These are phyloP conservation scores for Incumbomyces delicatus DNA, from an alignment of 2,329 filamentous ascomycete species.

Conservation along the genomic window DNA sequence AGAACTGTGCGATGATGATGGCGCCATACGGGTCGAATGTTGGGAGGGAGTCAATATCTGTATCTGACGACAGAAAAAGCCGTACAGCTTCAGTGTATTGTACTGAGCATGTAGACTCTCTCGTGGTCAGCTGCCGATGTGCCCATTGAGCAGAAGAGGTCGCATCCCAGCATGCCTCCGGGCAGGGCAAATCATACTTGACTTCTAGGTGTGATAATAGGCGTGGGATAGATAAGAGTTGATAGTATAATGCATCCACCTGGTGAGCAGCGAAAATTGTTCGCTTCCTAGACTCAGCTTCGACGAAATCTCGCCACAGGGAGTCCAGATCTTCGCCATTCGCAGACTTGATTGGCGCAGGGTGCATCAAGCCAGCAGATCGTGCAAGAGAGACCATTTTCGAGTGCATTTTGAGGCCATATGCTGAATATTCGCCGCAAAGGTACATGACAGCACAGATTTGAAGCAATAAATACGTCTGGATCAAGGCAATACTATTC, in stretches of 20 bases:
- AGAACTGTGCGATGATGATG: constrained; percentile 34
- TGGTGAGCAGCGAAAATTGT: constrained; percentile 37
- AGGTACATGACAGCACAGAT: constrained; percentile 37
- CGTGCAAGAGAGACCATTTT: constrained; percentile 33
- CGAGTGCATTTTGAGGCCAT: constrained; percentile 31
- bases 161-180: constrained; percentile 30
- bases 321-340: constrained; percentile 27
- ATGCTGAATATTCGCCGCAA: constrained; percentile 28
- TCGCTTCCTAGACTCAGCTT: constrained; percentile 32
- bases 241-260: constrained; percentile 36
- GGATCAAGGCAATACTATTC: constrained; percentile 25
- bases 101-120: constrained; percentile 18
- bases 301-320: constrained; percentile 32
- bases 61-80: constrained; percentile 27
- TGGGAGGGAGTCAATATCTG: constrained; percentile 23
- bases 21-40: constrained; percentile 33
- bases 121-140: neutral
- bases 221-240: constrained; percentile 24
- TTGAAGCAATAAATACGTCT: constrained; percentile 32
- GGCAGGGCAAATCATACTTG: constrained; percentile 36
- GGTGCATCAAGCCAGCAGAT: constrained; percentile 28
- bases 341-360: constrained; percentile 12
- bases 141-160: constrained; percentile 27
- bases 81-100: constrained; percentile 32
- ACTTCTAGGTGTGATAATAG: constrained; percentile 29